Conservation (phyloP, 2,329 filamentous ascomycete species). For the Corinectria fuckeliana region DNA sequence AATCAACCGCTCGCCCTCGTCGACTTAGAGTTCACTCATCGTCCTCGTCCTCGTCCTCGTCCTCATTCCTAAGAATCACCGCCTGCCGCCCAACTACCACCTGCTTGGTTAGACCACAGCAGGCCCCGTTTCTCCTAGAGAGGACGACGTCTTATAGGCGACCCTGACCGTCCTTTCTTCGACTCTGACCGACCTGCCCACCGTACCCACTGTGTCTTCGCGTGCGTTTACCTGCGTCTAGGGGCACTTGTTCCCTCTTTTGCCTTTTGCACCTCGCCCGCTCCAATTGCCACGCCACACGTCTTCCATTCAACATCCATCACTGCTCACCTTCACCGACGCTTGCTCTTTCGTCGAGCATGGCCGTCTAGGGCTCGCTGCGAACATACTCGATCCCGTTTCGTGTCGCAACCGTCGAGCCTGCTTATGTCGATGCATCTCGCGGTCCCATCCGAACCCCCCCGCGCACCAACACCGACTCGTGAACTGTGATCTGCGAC, state of each 20-base stretch:
- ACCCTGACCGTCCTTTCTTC: constrained; percentile 35
- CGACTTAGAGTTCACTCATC: constrained; percentile 15
- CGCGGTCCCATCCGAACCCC: constrained; percentile 21
- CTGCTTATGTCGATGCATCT: constrained; percentile 27
- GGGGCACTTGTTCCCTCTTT: constrained; percentile 34
- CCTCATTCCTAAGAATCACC: neutral
- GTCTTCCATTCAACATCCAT: constrained; percentile 27
- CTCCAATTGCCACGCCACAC: constrained; percentile 32
- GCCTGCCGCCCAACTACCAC: neutral
- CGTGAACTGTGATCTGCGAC: constrained; percentile 29
- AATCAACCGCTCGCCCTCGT: constrained; percentile 13
- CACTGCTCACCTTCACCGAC: constrained; percentile 27
- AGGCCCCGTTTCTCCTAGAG: constrained; percentile 18
- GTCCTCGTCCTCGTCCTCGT: neutral
- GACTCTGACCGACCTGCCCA: constrained; percentile 30
- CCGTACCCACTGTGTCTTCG: constrained; percentile 34
- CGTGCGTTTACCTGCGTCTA: constrained; percentile 34
- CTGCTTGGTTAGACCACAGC: neutral
- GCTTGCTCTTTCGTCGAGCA: constrained; percentile 15
- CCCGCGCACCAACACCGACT: constrained; percentile 31
- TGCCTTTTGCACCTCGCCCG: constrained; percentile 27
- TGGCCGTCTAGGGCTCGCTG: constrained; percentile 15
- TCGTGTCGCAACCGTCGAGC: constrained; percentile 11
- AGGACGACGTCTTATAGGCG: constrained; percentile 23
- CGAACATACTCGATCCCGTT: neutral